These are phyloP conservation scores for Pythium dissotocum DNA, from an alignment of 352 stramenopile species.

Conservation along the genomic window DNA sequence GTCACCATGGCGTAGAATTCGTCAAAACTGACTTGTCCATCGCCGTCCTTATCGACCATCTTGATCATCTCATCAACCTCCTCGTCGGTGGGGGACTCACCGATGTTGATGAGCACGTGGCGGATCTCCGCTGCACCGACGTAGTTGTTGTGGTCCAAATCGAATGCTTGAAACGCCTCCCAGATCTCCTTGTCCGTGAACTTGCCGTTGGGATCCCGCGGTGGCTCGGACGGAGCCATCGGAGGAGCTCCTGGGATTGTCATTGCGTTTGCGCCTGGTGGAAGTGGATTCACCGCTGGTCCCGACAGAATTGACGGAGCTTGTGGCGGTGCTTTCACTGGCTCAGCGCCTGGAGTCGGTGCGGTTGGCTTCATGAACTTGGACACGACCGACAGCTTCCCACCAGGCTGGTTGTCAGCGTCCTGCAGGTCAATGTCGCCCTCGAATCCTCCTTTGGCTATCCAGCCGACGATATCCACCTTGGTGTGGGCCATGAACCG, in stretches of 20 bases:
- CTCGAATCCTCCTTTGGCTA: conserved; percentile 92
- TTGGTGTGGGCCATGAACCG: conserved; percentile 92
- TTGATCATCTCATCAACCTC: conserved; percentile 97
- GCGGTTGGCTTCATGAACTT: conserved; percentile 83
- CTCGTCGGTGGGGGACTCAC: conserved; percentile 93
- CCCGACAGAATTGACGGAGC: conserved; percentile 65
- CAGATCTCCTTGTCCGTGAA: conserved; percentile 97
- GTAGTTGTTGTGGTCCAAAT: conserved; percentile 96
- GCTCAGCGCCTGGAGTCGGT: conserved; percentile 29
- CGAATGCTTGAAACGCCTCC: conserved; percentile 93
- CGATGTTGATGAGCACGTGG: conserved; percentile 95
- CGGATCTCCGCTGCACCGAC: conserved; percentile 93
- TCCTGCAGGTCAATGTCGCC: conserved; percentile 91
- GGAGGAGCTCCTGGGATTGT: conserved; percentile 49
- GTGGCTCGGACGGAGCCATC: conserved; percentile 65
- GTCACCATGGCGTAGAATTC: conserved; percentile 97
- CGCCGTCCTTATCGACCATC: conserved; percentile 95
- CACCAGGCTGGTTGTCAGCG: conserved; percentile 67
- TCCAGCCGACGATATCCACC: conserved; percentile 92
- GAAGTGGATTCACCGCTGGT: conserved; percentile 58
- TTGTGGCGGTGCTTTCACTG: conserved; percentile 52
- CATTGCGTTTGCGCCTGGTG: conserved; percentile 56
- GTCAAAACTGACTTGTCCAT: conserved; percentile 94
- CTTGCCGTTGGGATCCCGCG: conserved; percentile 92
- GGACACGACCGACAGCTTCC: conserved; percentile 85